A percentile compares a stretch with the other conserved stretches of the same genome.
These are phyloP conservation scores for Pyrenophora teres DNA, from an alignment of 2,329 filamentous ascomycete species.

Conservation along the genomic window DNA sequence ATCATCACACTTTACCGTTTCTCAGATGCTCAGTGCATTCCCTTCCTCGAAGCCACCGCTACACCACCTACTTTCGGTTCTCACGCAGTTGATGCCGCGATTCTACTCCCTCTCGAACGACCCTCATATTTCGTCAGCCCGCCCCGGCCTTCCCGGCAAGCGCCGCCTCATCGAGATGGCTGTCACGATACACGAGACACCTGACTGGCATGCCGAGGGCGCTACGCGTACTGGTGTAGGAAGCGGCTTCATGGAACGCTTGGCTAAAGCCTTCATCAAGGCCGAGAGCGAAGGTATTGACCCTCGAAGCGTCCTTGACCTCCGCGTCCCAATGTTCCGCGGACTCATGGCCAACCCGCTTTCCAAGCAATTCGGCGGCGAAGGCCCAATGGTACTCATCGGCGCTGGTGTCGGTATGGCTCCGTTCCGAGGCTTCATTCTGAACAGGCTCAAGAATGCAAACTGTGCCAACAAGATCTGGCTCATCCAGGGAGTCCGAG, in stretches of 20 bases:
- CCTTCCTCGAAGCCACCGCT: conserved; percentile 88
- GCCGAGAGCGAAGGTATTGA: conserved; percentile 64
- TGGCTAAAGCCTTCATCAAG: conserved; percentile 73
- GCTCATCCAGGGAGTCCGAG: conserved; percentile 93
- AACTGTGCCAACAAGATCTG: conserved; percentile 98
- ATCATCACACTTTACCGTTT: conserved; percentile 79
- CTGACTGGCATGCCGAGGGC: conserved; percentile 72
- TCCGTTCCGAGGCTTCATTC: conserved; percentile 96
- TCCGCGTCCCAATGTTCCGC: conserved; percentile 96
- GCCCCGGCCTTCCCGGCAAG: conserved; percentile 66
- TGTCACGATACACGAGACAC: conserved; percentile 89
- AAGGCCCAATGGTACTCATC: conserved; percentile 97
- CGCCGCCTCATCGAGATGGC: conserved; percentile 91
- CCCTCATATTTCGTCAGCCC: conserved; percentile 76
- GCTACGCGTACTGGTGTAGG: conserved; percentile 76
- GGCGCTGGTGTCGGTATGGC: conserved; percentile 96
- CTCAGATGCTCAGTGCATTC: conserved; percentile 88
- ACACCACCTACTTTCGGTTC: conserved; percentile 75
- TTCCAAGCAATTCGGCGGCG: conserved; percentile 85
- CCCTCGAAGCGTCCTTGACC: conserved; percentile 56
- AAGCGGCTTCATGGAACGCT: conserved; percentile 89
- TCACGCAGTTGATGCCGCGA: conserved; percentile 91
- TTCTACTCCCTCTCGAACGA: conserved; percentile 99
- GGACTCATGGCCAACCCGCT: conserved; percentile 97
- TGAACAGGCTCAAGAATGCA: conserved; percentile 88